phyloP scores from a whole-genome alignment of 2,329 filamentous ascomycete species.

The Arthrobotrys pseudoclavata region DNA sequence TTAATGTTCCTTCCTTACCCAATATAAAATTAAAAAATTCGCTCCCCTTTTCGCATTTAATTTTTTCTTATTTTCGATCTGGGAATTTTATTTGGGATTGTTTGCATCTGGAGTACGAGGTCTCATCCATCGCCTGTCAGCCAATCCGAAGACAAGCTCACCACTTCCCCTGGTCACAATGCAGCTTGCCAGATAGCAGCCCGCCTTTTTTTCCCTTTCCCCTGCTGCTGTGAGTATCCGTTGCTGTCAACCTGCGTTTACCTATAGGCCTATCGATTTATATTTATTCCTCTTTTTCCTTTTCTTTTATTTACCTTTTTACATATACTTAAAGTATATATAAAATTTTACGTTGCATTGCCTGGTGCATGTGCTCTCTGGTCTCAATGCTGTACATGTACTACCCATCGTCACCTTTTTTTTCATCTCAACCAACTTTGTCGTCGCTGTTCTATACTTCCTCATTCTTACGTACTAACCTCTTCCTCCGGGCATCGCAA shows the following conservation, averaged over 20 bases:
- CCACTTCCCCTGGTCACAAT: slow-evolving; percentile 26
- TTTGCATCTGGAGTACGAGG: slow-evolving; percentile 21
- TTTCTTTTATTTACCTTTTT: neutral
- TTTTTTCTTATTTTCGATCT: slow-evolving; percentile 29
- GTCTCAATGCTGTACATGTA: slow-evolving; percentile 12
- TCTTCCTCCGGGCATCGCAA: slow-evolving; percentile 1
- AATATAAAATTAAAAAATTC: neutral
- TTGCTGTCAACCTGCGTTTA: slow-evolving; percentile 20
- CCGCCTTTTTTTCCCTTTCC: slow-evolving; percentile 22
- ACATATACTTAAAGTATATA: slow-evolving; percentile 3
- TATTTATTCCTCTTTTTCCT: neutral
- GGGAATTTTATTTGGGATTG: slow-evolving; percentile 9
- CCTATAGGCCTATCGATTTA: neutral
- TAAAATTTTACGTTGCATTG: slow-evolving; percentile 23
- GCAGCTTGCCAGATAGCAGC: slow-evolving; percentile 47
- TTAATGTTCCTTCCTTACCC: neutral
- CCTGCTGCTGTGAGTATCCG: slow-evolving; percentile 46
- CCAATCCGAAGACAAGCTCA: slow-evolving; percentile 35
- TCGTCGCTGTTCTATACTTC: slow-evolving; percentile 6
- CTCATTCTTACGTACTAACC: slow-evolving; percentile 3
- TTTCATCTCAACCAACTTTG: neutral
- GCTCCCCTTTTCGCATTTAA: slow-evolving; percentile 1
- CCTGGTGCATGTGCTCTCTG: slow-evolving; percentile 25
- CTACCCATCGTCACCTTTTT: slow-evolving; percentile 2
- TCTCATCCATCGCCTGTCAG: slow-evolving; percentile 30